These are phyloP conservation scores for Medicago truncatula DNA, from an alignment of 306 rosid species.

Conservation along the genomic window DNA sequence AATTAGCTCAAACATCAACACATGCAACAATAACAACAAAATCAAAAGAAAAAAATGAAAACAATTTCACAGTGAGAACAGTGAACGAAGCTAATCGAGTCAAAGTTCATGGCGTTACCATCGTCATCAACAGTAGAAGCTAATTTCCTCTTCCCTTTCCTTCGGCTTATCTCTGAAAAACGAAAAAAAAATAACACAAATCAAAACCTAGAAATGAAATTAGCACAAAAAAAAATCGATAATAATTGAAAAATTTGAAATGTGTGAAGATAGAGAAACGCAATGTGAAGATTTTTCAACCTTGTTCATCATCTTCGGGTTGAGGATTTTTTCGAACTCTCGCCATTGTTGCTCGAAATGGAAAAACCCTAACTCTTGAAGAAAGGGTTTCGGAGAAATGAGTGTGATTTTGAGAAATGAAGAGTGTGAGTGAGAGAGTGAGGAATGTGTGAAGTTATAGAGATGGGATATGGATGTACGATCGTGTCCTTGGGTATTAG, in stretches of 20 bases:
- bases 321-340: constrained; percentile 1
- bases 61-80: neutral
- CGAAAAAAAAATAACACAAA: neutral
- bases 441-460: neutral
- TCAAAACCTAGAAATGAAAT: constrained; percentile 1
- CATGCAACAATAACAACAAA: neutral
- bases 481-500: constrained; percentile 2
- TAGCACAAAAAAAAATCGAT: neutral
- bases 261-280: neutral
- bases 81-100: too few relatives aligned
- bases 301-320: constrained; percentile 32
- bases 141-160: constrained; percentile 38
- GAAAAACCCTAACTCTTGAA: constrained; percentile 40
- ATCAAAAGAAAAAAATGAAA: neutral
- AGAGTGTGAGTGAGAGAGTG: neutral
- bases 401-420: neutral
- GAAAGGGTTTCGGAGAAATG: constrained; percentile 14
- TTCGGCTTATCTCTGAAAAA: constrained; percentile 27
- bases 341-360: constrained; percentile 24
- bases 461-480: neutral
- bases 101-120: constrained; percentile 33
- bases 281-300: constrained; percentile 9
- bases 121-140: constrained; percentile 21
- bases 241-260: neutral
- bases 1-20: neutral